A percentile compares a stretch with the other conserved stretches of the same genome.
Evolutionary conservation across 345 rosid genomes (phyloP).

Genomic region (Cardamine resedifolia): DNA sequence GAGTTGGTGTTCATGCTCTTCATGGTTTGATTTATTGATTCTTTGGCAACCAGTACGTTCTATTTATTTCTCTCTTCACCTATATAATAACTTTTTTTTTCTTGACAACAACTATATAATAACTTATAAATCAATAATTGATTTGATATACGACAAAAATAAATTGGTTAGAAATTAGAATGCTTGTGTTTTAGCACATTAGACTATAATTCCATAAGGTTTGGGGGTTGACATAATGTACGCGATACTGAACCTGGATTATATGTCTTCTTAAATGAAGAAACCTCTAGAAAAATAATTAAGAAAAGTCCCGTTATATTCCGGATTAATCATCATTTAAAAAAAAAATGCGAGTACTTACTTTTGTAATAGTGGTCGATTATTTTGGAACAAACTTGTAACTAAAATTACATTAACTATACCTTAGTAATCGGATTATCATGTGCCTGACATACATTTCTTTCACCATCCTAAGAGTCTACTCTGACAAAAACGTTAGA

Average conservation of each 20-base stretch:
- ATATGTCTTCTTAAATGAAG: background rate
- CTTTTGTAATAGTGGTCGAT: background rate
- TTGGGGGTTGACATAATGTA: constrained; percentile 3
- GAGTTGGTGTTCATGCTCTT: background rate
- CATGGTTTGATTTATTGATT: constrained; percentile 1
- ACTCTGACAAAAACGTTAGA: background rate
- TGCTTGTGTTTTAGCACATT: background rate
- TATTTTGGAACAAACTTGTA: background rate
- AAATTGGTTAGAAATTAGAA: background rate
- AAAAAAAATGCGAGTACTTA: background rate
- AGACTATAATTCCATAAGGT: background rate
- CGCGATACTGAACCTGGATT: background rate
- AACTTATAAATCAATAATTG: background rate
- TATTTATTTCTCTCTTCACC: background rate
- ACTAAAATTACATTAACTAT: no score
- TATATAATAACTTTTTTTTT: background rate
- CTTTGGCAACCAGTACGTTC: background rate
- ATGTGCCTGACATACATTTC: background rate
- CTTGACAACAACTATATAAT: background rate
- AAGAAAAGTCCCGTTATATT: background rate
- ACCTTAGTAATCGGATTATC: background rate
- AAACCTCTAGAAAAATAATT: background rate
- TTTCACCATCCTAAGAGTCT: background rate
- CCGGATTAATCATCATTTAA: background rate
- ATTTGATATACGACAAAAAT: background rate